Evolutionary conservation across 148 eudicot species (phyloP), one percentile per base, ranked within the genome.

Genomic region (Cornus suecica): DNA sequence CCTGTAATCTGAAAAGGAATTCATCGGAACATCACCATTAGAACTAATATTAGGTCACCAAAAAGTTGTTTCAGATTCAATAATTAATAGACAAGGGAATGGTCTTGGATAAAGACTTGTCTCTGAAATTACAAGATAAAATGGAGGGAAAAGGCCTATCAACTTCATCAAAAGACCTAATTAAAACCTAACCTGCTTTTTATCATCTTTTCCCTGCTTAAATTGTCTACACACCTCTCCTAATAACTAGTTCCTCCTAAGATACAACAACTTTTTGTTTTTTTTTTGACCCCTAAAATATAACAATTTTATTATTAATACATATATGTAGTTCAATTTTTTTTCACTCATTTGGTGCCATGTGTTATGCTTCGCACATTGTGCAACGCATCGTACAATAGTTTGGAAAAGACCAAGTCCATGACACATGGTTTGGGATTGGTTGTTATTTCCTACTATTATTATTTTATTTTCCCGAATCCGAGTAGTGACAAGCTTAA

Each of bases 281-380:
- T n/a, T n/a, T n/a, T n/a, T n/a, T n/a, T n/a, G n/a, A n/a, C 76
- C 25, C 64, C 56, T 65, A 34, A 2, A 10, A 13, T 56, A 56
- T 60, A 72, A 22, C 11, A 37, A 66, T 10, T 66, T 78, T n/a
- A n/a, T n/a, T 72, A 72, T 78, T 78, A 66, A 72, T 78, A 72
- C 66, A 18, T 72, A 71, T 27, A 34, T 52, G 42, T 58, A 48
- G 68, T 60, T 32, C 41, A 37, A 18, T 8, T 5, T 32, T 72
- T 71, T 66, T 58, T 72, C n/a, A 56, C 71, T 26, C 56, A 30
- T 78, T 37, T 54, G 27, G 51, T 25, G 54, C 56, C 41, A 37
- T 73, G 20, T n/a, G n/a, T n/a, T n/a, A n/a, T n/a, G n/a, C n/a
- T n/a, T n/a, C n/a, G n/a, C n/a, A n/a, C n/a, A n/a, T n/a, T n/a